Evolutionary conservation across 768 basidiomycete species (phyloP), one percentile per base, ranked within the genome.

Genomic region (Pleurotus eryngii): DNA sequence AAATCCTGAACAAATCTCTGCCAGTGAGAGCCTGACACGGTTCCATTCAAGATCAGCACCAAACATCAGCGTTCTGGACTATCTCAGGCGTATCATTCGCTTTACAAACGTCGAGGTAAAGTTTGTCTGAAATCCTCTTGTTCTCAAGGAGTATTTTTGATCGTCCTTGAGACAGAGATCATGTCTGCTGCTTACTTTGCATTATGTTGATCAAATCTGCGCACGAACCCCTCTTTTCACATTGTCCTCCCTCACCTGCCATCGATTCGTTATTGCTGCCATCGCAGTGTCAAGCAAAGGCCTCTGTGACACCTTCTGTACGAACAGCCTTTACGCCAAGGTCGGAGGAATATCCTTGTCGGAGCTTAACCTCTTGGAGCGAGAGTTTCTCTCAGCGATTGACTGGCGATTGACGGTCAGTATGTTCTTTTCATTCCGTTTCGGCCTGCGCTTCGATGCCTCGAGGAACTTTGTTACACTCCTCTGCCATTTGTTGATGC

Each of bases 21-120:
- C 45, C 68, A 94, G 92, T 30, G 90, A 92, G 76, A 85, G 87
- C 61, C 81, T 99, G 61, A 98, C 97, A 46, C 88, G 95, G 55
- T 99, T 99, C 70, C 97, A 99, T 74, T 98, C 95, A 30, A 84
- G 95, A 63, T 85, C 95, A 7, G 82, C 94, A 4, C 96, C 97
- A 45, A 80, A 76, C 59, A 98, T 98, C 72, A 82, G 80, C 61
- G 86, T 98, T 49, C 77, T 92, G 61, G 97, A 98, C 69, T 99
- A 99, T 74, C 81, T 98, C 57, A 83, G 87, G 63, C 90, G 97
- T 55, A 96, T 99, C 65, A 90, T 97, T 64, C 85, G 83, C 64
- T 98, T 92, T 72, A 95, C 95, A 57, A 98, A 96, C 68, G 87
- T 95, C 72, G 97, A 98, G 82, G 95, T 95, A 49, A 59, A 82